A percentile compares a stretch with the other conserved stretches of the same genome.
Evolutionary conservation across 345 rosid species (phyloP).

Genomic region (Melaleuca quinquenervia): DNA sequence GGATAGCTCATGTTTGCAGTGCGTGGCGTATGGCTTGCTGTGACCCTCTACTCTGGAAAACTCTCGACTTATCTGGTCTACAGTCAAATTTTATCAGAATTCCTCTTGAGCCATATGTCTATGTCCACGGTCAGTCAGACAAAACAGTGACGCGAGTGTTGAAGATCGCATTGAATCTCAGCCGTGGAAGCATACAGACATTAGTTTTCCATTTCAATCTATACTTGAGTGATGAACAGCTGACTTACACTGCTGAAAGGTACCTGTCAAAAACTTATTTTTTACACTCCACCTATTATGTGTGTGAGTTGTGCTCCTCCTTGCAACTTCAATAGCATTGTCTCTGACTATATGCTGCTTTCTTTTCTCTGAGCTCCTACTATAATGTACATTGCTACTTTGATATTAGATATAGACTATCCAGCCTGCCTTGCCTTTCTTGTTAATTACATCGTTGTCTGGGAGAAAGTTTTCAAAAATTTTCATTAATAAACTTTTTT

Average conservation of each 20-base stretch:
- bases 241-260: slow-evolving; percentile 82
- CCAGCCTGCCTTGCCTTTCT: not conserved
- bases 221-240: slow-evolving; percentile 59
- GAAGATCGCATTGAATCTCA: slow-evolving; percentile 61
- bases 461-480: not conserved
- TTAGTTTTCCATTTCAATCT: slow-evolving; percentile 61
- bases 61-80: slow-evolving; percentile 63
- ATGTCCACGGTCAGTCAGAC: slow-evolving; percentile 50
- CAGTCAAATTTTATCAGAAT: slow-evolving; percentile 63
- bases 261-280: slow-evolving; percentile 4
- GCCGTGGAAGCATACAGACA: slow-evolving; percentile 41
- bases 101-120: slow-evolving; percentile 67
- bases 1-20: slow-evolving; percentile 72
- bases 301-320: not conserved
- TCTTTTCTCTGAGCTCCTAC: not conserved
- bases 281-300: not conserved
- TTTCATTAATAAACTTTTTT: not conserved
- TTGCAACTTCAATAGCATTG: not conserved
- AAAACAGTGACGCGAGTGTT: slow-evolving; percentile 40
- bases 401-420: not conserved
- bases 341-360: not conserved
- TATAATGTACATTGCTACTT: not conserved
- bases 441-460: not conserved
- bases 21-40: slow-evolving; percentile 72
- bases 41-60: slow-evolving; percentile 84